Evolutionary conservation across 2,329 filamentous ascomycete genomes (phyloP).

Genomic region (Purpureocillium lavendulum): DNA sequence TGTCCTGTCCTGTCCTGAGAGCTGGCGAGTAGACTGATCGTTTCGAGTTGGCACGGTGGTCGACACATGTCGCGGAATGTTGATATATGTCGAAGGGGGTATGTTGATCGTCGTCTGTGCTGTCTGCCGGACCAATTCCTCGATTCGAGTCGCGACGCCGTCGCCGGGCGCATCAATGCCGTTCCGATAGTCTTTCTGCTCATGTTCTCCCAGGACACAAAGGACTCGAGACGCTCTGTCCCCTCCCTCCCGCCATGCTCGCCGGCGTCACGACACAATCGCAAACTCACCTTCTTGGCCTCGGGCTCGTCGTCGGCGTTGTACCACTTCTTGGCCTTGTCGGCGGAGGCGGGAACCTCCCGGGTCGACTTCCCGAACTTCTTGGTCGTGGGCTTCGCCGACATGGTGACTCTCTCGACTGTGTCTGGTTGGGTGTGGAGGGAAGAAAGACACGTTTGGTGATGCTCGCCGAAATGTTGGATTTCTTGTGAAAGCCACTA

Average conservation of each 20-base stretch:
- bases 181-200: no score
- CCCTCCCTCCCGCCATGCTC: no score
- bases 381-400: slow-evolving; percentile 73
- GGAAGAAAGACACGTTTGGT: slow-evolving; percentile 26
- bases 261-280: slow-evolving; percentile 8
- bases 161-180: no score
- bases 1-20: not conserved
- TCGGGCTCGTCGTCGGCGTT: slow-evolving; percentile 83
- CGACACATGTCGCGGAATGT: no score
- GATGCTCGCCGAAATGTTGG: slow-evolving; percentile 31
- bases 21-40: not conserved
- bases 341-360: slow-evolving; percentile 73
- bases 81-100: no score
- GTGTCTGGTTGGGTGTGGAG: slow-evolving; percentile 25
- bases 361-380: slow-evolving; percentile 96
- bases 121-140: no score
- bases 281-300: slow-evolving; percentile 83
- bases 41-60: no score
- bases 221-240: no score
- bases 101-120: no score
- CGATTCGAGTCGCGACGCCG: no score
- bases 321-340: slow-evolving; percentile 99
- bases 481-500: slow-evolving; percentile 33
- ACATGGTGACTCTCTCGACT: slow-evolving; percentile 56
- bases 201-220: no score